Base-by-base conservation (phyloP, 176 grass and related monocot genomes). In the Rhynchospora tenuis region DNA sequence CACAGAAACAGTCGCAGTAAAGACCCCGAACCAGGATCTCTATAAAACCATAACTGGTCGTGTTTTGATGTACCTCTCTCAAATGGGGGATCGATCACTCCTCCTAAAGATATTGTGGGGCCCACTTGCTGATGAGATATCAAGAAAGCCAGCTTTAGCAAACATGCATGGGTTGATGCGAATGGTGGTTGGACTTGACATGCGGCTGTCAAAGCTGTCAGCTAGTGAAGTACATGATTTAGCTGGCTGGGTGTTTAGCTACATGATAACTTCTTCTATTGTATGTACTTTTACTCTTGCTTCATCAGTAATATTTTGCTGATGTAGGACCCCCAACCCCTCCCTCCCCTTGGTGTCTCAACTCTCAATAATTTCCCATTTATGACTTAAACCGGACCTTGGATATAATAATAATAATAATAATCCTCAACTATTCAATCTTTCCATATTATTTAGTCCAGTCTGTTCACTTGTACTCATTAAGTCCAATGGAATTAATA, bases 51-150 rank as follows among this genome's bases (percentile, higher is more conserved):
- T 94, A 85, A 89, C 84, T 65, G 55, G 16, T 84, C 45, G 84
- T 72, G 81, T 94, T 80, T 84, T 93, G 64, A 89, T 29, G 56
- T 90, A 61, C 62, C 86, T 94, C 29, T 90, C 86, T 84, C 89
- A 91, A 88, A 95, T 94, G 90, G 92, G 94, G 79, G 92, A 93
- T 90, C 89, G 83, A 48, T 91, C 87, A 0, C 65, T 98, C 73
- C 78, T 98, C 66, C 92, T 98, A 45, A 90, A 95, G 55, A 73
- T 95, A 63, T 85, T 95, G 60, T 98, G 86, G 84, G 78, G 84
- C 79, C 86, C 48, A 63, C 85, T 95, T 80, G 84, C 89, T 83
- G 78, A 48, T 79, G 95, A 91, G 54, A 86, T 95, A 27, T 90
- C 81, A 86, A 84, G 55, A 45, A 90, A 88, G 71, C 91, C 86